These are phyloP conservation scores for Diaporthe caulivora DNA, from an alignment of 2,329 filamentous ascomycete species.

Conservation along the genomic window DNA sequence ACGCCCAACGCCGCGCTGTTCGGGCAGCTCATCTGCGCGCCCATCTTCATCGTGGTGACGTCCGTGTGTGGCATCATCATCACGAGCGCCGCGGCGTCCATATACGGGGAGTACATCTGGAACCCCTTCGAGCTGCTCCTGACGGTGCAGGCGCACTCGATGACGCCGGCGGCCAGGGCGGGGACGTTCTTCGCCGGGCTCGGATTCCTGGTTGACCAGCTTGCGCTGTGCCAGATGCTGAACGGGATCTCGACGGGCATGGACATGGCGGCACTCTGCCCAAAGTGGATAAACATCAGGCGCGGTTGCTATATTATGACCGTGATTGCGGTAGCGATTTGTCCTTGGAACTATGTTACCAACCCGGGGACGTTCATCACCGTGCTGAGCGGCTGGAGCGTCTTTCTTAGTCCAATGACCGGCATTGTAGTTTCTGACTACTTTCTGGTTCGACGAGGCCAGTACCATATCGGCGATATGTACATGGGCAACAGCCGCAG, in stretches of 20 bases:
- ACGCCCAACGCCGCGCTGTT: conserved; percentile 46
- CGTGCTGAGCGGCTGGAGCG: conserved; percentile 48
- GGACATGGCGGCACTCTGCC: conserved; percentile 60
- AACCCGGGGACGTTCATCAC: conserved; percentile 57
- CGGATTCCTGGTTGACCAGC: conserved; percentile 50
- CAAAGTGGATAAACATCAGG: conserved; percentile 61
- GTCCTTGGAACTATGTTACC: conserved; percentile 57
- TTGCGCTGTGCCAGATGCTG: conserved; percentile 47
- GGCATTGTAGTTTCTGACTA: conserved; percentile 61
- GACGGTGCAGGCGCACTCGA: conserved; percentile 48
- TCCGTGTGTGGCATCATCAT: conserved; percentile 53
- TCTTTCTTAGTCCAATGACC: conserved; percentile 62
- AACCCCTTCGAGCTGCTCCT: conserved; percentile 54
- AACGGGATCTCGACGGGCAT: conserved; percentile 53
- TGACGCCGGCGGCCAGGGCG: conserved; percentile 47
- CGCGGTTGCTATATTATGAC: conserved; percentile 58
- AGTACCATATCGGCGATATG: conserved; percentile 58
- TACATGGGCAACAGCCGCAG: conserved; percentile 52
- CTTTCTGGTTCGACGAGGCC: conserved; percentile 54
- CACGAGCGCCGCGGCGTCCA: conserved; percentile 49
- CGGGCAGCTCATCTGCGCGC: conserved; percentile 48
- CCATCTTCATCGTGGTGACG: conserved; percentile 52
- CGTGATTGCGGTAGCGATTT: conserved; percentile 54
- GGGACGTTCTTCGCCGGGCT: conserved; percentile 53
- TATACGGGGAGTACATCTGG: conserved; percentile 53